These are phyloP conservation scores for Achaetomium macrosporum DNA, from an alignment of 2,329 filamentous ascomycete species.

Conservation along the genomic window DNA sequence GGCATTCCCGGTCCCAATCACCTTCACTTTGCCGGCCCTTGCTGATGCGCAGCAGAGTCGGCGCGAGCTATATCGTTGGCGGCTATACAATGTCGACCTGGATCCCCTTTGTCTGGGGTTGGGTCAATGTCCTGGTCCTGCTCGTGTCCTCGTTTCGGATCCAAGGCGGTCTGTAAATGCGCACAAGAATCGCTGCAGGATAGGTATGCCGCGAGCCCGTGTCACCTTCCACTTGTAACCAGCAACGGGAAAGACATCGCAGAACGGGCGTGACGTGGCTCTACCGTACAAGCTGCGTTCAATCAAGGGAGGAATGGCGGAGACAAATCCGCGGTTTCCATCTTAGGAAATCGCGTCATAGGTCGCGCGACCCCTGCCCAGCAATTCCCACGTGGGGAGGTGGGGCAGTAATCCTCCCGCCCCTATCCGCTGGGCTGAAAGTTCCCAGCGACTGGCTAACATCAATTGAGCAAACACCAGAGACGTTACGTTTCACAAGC, in stretches of 20 bases:
- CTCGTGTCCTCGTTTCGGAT: constrained; percentile 90
- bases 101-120: constrained; percentile 85
- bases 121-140: constrained; percentile 75
- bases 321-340: too few species aligned
- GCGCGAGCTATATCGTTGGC: constrained; percentile 73
- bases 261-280: neutral
- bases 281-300: neutral
- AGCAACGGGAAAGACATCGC: neutral
- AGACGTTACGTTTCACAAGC: neutral
- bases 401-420: too few species aligned
- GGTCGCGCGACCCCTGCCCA: too few species aligned
- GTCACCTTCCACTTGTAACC: neutral
- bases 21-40: neutral
- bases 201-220: too few species aligned
- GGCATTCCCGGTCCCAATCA: constrained; percentile 31
- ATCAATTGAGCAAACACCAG: neutral
- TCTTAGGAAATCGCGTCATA: too few species aligned
- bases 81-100: constrained; percentile 91
- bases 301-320: too few species aligned
- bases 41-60: constrained; percentile 48
- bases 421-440: too few species aligned
- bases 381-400: too few species aligned
- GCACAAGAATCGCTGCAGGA: too few species aligned
- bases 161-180: constrained; percentile 66
- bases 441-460: neutral